phyloP scores from a whole-genome alignment of 2,329 filamentous ascomycete species.

The Phaeosphaeriaceae sp. region DNA sequence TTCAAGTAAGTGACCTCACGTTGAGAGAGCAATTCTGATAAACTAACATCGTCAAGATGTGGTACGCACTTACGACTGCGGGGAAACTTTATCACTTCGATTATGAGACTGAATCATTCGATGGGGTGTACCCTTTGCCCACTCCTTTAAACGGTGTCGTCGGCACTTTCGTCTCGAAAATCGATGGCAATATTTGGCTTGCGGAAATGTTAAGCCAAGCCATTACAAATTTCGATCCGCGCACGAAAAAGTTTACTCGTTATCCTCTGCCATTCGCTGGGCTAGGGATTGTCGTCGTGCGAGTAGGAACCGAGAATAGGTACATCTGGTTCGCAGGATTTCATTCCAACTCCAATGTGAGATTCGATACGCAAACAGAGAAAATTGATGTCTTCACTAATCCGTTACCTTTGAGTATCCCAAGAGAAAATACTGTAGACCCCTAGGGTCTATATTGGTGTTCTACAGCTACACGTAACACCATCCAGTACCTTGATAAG shows the following conservation, averaged over 20 bases:
- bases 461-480: constrained; percentile 16
- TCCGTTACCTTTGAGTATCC: constrained; percentile 8
- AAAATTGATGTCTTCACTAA: constrained; percentile 17
- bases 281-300: constrained; percentile 9
- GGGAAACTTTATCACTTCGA: constrained; percentile 17
- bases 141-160: constrained; percentile 14
- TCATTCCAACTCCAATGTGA: constrained; percentile 14
- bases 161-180: constrained; percentile 11
- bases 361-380: constrained; percentile 15
- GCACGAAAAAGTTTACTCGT: constrained; percentile 12
- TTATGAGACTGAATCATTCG: constrained; percentile 13
- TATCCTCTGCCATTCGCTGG: constrained; percentile 13
- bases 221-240: constrained; percentile 15
- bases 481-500: constrained; percentile 15
- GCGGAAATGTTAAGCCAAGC: constrained; percentile 16
- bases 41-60: constrained; percentile 16
- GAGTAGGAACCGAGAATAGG: constrained; percentile 12
- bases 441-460: constrained; percentile 14
- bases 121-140: constrained; percentile 15
- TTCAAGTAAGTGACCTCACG: constrained; percentile 12
- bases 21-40: constrained; percentile 12
- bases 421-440: constrained; percentile 16
- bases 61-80: constrained; percentile 17
- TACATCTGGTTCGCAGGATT: constrained; percentile 21
- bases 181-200: constrained; percentile 15